Base-by-base conservation (phyloP, 2,329 filamentous ascomycete genomes). In the Herpotrichia juniperi region DNA sequence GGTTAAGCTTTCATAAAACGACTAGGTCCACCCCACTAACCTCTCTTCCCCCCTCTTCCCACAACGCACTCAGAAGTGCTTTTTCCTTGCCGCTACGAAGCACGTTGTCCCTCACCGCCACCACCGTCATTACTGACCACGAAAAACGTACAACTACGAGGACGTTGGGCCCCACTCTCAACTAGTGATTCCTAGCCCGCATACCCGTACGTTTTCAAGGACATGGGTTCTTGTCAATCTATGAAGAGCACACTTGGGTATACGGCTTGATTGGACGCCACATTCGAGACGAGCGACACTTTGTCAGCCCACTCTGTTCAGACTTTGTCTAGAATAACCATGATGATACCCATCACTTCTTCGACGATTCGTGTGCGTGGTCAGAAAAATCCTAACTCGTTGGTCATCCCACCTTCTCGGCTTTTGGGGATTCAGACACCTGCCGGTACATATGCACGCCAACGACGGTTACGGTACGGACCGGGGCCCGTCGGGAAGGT, bases 191-290 rank as follows among this genome's bases (percentile, higher is more conserved):
- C 4, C 31, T n/a, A 14, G 31, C 31, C 11, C 5, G 31, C 12
- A 34, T n/a, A 34, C 31, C 5, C 8, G n/a, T n/a, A n/a, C n/a
- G n/a, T n/a, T n/a, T n/a, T n/a, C n/a, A n/a, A n/a, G n/a, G n/a
- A n/a, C n/a, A n/a, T n/a, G n/a, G n/a, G n/a, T n/a, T n/a, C n/a
- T n/a, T n/a, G n/a, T n/a, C n/a, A n/a, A n/a, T n/a, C n/a, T n/a
- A n/a, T n/a, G n/a, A n/a, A n/a, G n/a, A n/a, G n/a, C n/a, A n/a
- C n/a, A n/a, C n/a, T n/a, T n/a, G n/a, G n/a, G n/a, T n/a, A n/a
- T n/a, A n/a, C n/a, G n/a, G n/a, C n/a, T n/a, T 37, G 16, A 37
- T 37, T 37, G 34, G 34, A 37, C 34, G 34, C 34, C 34, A 21
- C 17, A 19, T 7, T 37, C 17, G 34, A 21, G 34, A 37, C 34